Conservation (phyloP, 768 basidiomycete genomes). For the Boletus subparvulus region DNA sequence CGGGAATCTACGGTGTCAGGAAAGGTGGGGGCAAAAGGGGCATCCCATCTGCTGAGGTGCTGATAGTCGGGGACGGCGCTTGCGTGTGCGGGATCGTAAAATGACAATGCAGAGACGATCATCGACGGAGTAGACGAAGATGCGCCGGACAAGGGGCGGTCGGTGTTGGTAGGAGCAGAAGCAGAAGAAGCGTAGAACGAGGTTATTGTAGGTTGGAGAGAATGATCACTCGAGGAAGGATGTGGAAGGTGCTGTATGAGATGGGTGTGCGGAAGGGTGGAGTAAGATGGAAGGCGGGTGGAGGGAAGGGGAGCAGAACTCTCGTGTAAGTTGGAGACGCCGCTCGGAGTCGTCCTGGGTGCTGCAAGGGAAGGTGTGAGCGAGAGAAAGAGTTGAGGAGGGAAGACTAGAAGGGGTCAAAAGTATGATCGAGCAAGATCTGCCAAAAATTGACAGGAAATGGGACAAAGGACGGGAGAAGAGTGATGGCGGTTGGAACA, state of each 20-base stretch:
- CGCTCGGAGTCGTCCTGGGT: conserved; percentile 1
- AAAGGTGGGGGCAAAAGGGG: conserved; percentile 16
- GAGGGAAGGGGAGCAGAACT: background rate
- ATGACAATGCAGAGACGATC: conserved; percentile 55
- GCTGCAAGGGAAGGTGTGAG: conserved; percentile 12
- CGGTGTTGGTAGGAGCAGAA: background rate
- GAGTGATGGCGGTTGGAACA: conserved; percentile 7
- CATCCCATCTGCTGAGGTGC: conserved; percentile 36
- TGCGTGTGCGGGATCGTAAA: conserved; percentile 50
- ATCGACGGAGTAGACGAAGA: conserved; percentile 30
- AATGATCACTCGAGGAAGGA: background rate
- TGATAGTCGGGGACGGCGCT: conserved; percentile 40
- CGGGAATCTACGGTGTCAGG: background rate
- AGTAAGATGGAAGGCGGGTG: background rate
- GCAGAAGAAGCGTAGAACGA: conserved; percentile 5
- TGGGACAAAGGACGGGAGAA: conserved; percentile 6
- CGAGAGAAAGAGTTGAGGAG: background rate
- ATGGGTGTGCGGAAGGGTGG: background rate
- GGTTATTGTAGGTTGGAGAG: background rate
- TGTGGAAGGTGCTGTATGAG: background rate
- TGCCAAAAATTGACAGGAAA: conserved; percentile 8
- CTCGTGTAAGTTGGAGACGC: background rate
- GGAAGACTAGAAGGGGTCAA: background rate
- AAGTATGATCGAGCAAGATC: conserved; percentile 17
- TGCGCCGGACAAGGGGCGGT: background rate